Percentiles rank a stretch among this genome's conserved stretches.
Evolutionary conservation across 257 asterid species (phyloP).

Genomic region (Marsdenia floribunda): DNA sequence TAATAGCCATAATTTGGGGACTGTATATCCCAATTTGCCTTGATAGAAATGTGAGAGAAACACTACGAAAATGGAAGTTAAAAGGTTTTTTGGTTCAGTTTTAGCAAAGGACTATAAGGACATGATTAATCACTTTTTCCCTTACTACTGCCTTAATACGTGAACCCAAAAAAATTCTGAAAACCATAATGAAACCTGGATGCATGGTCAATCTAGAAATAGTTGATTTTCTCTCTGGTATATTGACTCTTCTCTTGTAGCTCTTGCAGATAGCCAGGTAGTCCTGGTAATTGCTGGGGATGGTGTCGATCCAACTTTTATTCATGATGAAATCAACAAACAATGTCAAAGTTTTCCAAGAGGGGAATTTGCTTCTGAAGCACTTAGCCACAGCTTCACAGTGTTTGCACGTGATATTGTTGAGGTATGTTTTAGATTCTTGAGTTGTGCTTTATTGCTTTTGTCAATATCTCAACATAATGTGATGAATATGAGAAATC

Average conservation of each 20-base stretch:
- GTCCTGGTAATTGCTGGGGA: constrained; percentile 90
- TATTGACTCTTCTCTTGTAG: not conserved
- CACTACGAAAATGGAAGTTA: not conserved
- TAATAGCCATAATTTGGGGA: no score
- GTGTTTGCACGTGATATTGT: constrained; percentile 80
- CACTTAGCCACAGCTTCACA: constrained; percentile 83
- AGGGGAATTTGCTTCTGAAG: constrained; percentile 79
- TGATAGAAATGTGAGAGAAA: not conserved
- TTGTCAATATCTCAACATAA: no score
- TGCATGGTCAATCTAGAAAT: not conserved
- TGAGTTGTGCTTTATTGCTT: not conserved
- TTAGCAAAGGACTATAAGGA: not conserved
- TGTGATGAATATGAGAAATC: not conserved
- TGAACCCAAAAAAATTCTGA: not conserved
- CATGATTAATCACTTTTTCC: not conserved
- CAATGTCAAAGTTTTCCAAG: constrained; percentile 87
- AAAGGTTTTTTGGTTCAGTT: not conserved
- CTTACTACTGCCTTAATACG: not conserved
- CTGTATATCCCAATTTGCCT: no score
- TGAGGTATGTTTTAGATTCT: constrained; percentile 50
- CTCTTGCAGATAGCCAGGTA: constrained; percentile 71
- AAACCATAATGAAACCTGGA: not conserved
- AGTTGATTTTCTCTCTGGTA: not conserved
- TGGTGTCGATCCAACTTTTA: constrained; percentile 59
- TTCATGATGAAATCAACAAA: constrained; percentile 62